Evolutionary conservation across 1,284 basidiomycete genomes (phyloP), one percentile per base, ranked within the genome.

Genomic region (Fomitopsis betulina): DNA sequence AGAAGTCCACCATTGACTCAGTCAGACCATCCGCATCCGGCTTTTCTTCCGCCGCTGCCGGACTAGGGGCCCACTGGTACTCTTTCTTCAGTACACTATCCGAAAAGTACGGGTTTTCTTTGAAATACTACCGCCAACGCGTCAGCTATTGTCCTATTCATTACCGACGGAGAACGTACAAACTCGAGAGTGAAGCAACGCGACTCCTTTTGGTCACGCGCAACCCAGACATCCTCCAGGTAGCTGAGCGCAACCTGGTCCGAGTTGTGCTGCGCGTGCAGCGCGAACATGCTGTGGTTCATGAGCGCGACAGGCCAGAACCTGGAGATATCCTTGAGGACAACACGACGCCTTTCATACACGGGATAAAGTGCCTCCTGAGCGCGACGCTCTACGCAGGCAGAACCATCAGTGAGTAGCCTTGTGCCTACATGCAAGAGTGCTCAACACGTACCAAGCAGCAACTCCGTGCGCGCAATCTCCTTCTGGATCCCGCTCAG

Each of bases 251-350:
- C 91, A 60, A 82, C 77, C 70, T 85, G 84, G 72, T 93, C 90
- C 27, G 83, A 79, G 56, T 77, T 79, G 69, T 89, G 88, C 69
- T 86, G 85, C 35, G 79, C 78, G 68, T 87, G 81, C 63, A 86
- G 75, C 43, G 79, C 77, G 69, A 91, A 76, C 65, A 84, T 65
- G 49, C 68, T 65, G 72, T 89, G 75, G 75, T 90, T 87, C 81
- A 89, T 81, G 64, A 93, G 75, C 50, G 91, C 86, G 62, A 89
- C 80, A 25, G 87, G 81, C 90, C 90, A 93, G 75, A 92, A 92
- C 68, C 86, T 86, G 56, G 79, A 73, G 68, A 93, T 89, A 27
- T 72, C 72, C 73, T 87, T 87, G 57, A 84, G 71, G 50, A 85
- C 72, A 58, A 76, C 76, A 54, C 89, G 86, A 64, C 90, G 84